Evolutionary conservation across 768 basidiomycete genomes (phyloP).

Genomic region (Mycena belliarum): DNA sequence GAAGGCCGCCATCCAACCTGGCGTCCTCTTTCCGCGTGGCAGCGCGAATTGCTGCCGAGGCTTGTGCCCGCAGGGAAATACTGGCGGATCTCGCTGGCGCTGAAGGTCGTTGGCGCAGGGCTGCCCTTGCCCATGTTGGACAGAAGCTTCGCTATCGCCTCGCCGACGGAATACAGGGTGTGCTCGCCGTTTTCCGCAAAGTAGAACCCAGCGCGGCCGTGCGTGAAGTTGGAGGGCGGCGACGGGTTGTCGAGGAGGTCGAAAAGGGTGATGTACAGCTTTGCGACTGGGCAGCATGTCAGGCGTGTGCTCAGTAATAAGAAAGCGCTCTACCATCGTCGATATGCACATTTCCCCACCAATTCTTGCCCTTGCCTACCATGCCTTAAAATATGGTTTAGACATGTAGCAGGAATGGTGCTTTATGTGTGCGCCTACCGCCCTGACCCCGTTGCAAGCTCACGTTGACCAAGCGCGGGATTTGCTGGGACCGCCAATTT

Average conservation of each 20-base stretch:
- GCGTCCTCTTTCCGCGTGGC: conserved; percentile 41
- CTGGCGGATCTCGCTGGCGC: conserved; percentile 39
- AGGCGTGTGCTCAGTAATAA: background rate
- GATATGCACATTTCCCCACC: conserved; percentile 58
- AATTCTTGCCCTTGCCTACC: conserved; percentile 52
- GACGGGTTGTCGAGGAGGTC: conserved; percentile 33
- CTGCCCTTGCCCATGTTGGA: conserved; percentile 36
- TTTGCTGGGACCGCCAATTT: conserved; percentile 51
- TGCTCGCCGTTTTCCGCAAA: conserved; percentile 54
- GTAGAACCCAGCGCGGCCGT: conserved; percentile 49
- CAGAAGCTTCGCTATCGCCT: conserved; percentile 39
- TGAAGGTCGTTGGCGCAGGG: conserved; percentile 46
- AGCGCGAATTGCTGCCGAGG: conserved; percentile 45
- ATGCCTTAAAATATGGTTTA: conserved; percentile 25
- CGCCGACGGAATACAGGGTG: conserved; percentile 34
- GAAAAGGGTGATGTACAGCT: conserved; percentile 44
- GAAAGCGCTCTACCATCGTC: conserved; percentile 40
- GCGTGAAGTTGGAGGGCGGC: conserved; percentile 35
- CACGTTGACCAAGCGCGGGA: conserved; percentile 45
- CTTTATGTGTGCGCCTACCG: conserved; percentile 18
- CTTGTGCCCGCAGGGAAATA: conserved; percentile 39
- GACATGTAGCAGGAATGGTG: background rate
- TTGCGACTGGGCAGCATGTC: conserved; percentile 34
- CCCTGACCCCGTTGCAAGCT: conserved; percentile 45
- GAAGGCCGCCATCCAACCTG: conserved; percentile 55